Conservation (phyloP, 208 protist species). For the Zelonia costaricensis region DNA sequence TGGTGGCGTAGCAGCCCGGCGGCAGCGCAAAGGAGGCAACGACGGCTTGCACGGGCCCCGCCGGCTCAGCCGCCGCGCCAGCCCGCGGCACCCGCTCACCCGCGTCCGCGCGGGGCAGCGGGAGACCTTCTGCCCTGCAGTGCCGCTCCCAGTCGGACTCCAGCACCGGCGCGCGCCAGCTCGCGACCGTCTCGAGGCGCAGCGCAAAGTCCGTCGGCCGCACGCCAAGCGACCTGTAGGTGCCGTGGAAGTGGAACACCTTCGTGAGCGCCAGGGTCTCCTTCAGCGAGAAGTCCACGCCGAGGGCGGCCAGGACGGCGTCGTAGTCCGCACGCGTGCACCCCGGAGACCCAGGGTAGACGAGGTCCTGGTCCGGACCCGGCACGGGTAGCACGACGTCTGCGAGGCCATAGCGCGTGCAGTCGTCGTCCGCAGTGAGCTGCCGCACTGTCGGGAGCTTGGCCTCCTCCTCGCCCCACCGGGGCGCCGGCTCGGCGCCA, state of each 20-base stretch:
- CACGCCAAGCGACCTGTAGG: constrained; percentile 78
- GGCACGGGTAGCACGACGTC: constrained; percentile 93
- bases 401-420: constrained; percentile 57
- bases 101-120: neutral
- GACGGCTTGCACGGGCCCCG: constrained; percentile 35
- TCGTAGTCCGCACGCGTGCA: constrained; percentile 65
- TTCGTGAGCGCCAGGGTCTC: constrained; percentile 53
- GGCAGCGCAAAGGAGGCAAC: constrained; percentile 78
- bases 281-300: constrained; percentile 26
- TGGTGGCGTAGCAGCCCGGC: constrained; percentile 86
- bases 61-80: constrained; percentile 12
- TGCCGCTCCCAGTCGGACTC: constrained; percentile 62
- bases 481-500: neutral
- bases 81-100: neutral
- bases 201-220: constrained; percentile 46
- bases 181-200: constrained; percentile 17
- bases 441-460: constrained; percentile 51
- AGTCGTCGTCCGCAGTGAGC: constrained; percentile 68
- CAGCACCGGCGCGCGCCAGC: constrained; percentile 53
- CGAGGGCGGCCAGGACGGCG: constrained; percentile 24
- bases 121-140: constrained; percentile 9
- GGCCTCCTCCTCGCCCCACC: neutral
- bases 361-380: constrained; percentile 72
- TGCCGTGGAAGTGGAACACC: constrained; percentile 87
- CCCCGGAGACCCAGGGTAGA: constrained; percentile 58